A percentile compares a stretch with the other conserved stretches of the same genome.
Conservation (phyloP, 352 stramenopile genomes). For the Pythium rishiriense region DNA sequence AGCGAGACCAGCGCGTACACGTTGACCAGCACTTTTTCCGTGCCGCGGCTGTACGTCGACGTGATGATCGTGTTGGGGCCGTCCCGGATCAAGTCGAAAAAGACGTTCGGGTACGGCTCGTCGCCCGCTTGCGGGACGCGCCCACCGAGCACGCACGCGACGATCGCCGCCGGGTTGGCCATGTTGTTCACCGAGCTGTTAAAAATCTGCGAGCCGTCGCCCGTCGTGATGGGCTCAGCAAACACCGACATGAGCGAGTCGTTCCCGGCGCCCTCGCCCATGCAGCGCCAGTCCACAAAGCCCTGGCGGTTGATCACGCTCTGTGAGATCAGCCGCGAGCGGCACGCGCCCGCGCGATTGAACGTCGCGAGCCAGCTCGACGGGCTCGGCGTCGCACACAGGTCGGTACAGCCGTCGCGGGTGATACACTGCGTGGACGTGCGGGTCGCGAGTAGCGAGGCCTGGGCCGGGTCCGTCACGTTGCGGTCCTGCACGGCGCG, state of each 20-base stretch:
- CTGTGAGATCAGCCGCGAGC: slow-evolving; percentile 4
- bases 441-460: too few species aligned
- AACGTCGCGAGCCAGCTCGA: slow-evolving; percentile 15
- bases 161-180: slow-evolving; percentile 10
- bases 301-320: slow-evolving; percentile 20
- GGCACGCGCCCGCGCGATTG: slow-evolving; percentile 14
- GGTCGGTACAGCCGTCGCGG: slow-evolving; percentile 15
- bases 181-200: not conserved
- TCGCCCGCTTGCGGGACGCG: slow-evolving; percentile 15
- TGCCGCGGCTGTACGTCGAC: slow-evolving; percentile 18
- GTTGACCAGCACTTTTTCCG: slow-evolving; percentile 26
- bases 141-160: slow-evolving; percentile 23
- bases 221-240: slow-evolving; percentile 4
- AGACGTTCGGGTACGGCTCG: slow-evolving; percentile 19
- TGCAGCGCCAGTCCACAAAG: slow-evolving; percentile 14
- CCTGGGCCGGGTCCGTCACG: too few species aligned
- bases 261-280: slow-evolving; percentile 10
- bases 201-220: slow-evolving; percentile 12
- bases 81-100: slow-evolving; percentile 10
- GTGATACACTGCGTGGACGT: not conserved
- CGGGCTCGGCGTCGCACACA: not conserved
- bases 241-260: slow-evolving; percentile 5
- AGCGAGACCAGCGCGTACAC: slow-evolving; percentile 27
- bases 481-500: too few species aligned
- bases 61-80: slow-evolving; percentile 28